These are phyloP conservation scores for Globisporangium uncinulatum DNA, from an alignment of 352 stramenopile species.

Conservation along the genomic window DNA sequence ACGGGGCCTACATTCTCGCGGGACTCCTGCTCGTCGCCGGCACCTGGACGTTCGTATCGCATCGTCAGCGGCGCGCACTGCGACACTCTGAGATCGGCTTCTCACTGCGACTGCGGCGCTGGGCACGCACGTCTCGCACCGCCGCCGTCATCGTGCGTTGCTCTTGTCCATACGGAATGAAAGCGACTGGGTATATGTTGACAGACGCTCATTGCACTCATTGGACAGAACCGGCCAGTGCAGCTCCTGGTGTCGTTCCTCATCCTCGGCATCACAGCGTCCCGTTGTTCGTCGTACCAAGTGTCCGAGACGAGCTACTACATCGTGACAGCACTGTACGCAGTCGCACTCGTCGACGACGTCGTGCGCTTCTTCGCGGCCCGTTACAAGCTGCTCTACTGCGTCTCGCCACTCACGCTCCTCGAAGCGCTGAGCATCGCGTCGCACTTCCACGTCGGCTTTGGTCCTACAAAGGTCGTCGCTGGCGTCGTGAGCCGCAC, in stretches of 20 bases:
- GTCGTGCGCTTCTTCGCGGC: conserved; percentile 73
- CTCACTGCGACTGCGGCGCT: conserved; percentile 66
- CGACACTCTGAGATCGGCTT: conserved; percentile 68
- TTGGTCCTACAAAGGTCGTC: conserved; percentile 54
- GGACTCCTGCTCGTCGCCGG: conserved; percentile 40
- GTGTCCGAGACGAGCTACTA: conserved; percentile 63
- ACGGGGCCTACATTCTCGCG: conserved; percentile 39
- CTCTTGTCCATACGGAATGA: conserved; percentile 1
- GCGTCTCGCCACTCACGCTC: conserved; percentile 65
- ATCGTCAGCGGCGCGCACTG: conserved; percentile 46
- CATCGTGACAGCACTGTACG: conserved; percentile 58
- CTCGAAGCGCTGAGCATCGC: conserved; percentile 70
- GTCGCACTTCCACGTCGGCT: conserved; percentile 72
- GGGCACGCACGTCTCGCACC: conserved; percentile 66
- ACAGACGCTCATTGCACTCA: background rate
- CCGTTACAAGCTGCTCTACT: conserved; percentile 78
- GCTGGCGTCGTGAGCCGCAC: conserved; percentile 52
- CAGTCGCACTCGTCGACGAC: conserved; percentile 52
- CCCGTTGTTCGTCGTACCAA: conserved; percentile 68
- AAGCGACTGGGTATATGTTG: background rate
- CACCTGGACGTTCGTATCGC: conserved; percentile 51
- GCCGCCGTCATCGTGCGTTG: conserved; percentile 49
- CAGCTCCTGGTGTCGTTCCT: conserved; percentile 67
- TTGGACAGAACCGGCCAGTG: conserved; percentile 60
- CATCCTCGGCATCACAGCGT: conserved; percentile 66